These are phyloP conservation scores for Neurospora sp. DNA, from an alignment of 495 filamentous ascomycete species.

Conservation along the genomic window DNA sequence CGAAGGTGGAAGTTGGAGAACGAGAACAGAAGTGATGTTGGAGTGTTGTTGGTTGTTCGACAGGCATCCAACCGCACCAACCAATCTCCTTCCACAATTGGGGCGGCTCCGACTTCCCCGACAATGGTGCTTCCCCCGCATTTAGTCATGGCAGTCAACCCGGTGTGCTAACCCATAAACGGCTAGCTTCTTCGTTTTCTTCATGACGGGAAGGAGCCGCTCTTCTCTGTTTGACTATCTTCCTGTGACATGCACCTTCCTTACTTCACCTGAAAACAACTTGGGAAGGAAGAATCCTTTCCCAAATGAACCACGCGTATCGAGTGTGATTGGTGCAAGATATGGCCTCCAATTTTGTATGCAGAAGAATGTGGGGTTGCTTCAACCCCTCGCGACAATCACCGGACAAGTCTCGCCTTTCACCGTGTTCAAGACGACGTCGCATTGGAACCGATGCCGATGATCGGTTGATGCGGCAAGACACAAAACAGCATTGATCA, in stretches of 20 bases:
- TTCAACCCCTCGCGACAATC: neutral
- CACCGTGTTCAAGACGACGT: neutral
- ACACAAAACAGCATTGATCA: neutral
- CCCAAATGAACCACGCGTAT: neutral
- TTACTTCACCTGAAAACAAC: neutral
- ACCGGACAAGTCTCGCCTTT: neutral
- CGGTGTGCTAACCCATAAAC: neutral
- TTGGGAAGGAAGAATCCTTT: neutral
- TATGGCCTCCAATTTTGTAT: neutral
- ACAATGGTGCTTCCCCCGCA: neutral
- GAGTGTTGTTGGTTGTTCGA: neutral
- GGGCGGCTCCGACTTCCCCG: constrained; percentile 11
- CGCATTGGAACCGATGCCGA: neutral
- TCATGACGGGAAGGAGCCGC: neutral
- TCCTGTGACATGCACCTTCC: neutral
- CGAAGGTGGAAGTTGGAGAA: neutral
- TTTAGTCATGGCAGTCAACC: neutral
- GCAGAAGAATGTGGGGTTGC: neutral
- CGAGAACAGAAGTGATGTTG: neutral
- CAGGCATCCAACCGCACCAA: neutral
- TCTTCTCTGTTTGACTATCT: neutral
- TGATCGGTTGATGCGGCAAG: neutral
- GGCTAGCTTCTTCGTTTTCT: neutral
- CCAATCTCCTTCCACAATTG: neutral
- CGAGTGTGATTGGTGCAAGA: neutral